Percentiles rank a stretch among this genome's conserved stretches.
Conservation (phyloP, 768 basidiomycete species). For the Rhodosporidiobolus sp. region DNA sequence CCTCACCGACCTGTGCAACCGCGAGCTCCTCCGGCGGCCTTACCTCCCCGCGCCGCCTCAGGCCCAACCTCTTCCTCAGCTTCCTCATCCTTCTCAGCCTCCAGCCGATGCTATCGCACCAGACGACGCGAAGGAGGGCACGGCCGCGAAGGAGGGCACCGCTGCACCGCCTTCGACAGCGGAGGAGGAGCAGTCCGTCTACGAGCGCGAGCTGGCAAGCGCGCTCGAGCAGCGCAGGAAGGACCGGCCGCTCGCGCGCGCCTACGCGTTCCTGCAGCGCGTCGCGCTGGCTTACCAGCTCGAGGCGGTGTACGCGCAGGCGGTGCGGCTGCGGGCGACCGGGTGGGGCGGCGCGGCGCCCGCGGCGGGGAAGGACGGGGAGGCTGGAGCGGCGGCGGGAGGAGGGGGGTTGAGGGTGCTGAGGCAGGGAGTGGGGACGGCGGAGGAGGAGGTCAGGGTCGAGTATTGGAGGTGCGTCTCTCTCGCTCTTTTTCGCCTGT, state of each 20-base stretch:
- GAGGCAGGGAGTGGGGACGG: conserved; percentile 41
- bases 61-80: background rate
- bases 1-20: conserved; percentile 41
- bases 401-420: too few relatives aligned
- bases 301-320: conserved; percentile 61
- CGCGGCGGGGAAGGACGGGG: background rate
- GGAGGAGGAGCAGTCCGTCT: background rate
- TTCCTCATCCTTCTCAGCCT: background rate
- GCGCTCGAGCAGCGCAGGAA: conserved; percentile 4
- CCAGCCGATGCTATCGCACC: background rate
- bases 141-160: too few relatives aligned
- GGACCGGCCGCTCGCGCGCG: conserved; percentile 77
- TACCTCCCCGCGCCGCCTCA: conserved; percentile 1
- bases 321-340: conserved; percentile 42
- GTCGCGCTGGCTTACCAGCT: conserved; percentile 90
- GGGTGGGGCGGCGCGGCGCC: conserved; percentile 57
- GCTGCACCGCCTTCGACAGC: too few relatives aligned
- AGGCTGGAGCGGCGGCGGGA: too few relatives aligned
- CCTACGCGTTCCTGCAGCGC: conserved; percentile 86
- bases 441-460: conserved; percentile 65
- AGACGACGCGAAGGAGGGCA: background rate
- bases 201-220: background rate
- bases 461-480: conserved; percentile 79
- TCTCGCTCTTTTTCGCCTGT: background rate
- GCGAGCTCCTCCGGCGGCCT: conserved; percentile 29